These are phyloP conservation scores for Trichophyton simii DNA, from an alignment of 2,329 filamentous ascomycete genomes.

Conservation along the genomic window DNA sequence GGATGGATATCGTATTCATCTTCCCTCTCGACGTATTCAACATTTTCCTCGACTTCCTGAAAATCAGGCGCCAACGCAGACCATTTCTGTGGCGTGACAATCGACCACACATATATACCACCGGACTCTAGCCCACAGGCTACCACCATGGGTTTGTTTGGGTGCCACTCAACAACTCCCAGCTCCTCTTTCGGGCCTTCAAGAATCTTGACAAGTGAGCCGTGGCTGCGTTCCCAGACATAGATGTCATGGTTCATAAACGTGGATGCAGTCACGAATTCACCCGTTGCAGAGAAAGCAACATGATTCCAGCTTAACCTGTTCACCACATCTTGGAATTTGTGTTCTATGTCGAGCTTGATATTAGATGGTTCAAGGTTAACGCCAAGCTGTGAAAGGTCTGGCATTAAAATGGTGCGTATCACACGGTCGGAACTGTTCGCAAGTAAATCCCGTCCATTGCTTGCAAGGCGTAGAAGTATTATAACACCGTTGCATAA, in stretches of 20 bases:
- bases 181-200: constrained; percentile 95
- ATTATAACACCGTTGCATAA: constrained; percentile 81
- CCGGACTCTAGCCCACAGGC: constrained; percentile 89
- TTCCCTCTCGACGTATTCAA: constrained; percentile 88
- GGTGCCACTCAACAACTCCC: constrained; percentile 95
- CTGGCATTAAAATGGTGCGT: constrained; percentile 78
- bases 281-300: constrained; percentile 82
- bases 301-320: constrained; percentile 93
- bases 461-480: constrained; percentile 68
- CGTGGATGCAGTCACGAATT: constrained; percentile 92
- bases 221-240: constrained; percentile 90
- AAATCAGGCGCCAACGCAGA: constrained; percentile 94
- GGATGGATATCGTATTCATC: constrained; percentile 98
- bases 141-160: constrained; percentile 70
- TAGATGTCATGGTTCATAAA: constrained; percentile 99
- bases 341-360: constrained; percentile 85
- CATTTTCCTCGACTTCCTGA: constrained; percentile 93
- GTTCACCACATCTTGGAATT: constrained; percentile 96
- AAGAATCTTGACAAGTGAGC: constrained; percentile 88
- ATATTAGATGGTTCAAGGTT: constrained; percentile 72
- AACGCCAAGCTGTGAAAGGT: constrained; percentile 43
- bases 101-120: constrained; percentile 90
- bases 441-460: constrained; percentile 75
- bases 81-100: constrained; percentile 91
- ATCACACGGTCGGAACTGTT: constrained; percentile 94